Conservation (phyloP, 805 yeast genomes). For the Starmerella sp. region DNA sequence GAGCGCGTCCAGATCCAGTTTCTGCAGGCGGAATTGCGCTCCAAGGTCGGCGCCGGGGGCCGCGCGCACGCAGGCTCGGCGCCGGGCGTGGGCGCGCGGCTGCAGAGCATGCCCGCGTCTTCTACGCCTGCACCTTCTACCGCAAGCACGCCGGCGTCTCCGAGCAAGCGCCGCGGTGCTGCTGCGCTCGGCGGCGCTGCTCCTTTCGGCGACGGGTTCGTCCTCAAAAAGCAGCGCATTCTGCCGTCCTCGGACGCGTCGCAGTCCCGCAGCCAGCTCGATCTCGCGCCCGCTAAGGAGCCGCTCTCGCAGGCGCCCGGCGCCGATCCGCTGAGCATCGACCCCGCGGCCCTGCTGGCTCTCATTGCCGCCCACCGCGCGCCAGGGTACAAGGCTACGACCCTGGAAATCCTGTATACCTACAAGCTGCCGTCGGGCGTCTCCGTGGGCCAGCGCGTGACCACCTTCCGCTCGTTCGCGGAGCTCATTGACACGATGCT, state of each 20-base stretch:
- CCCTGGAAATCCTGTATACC: constrained; percentile 10
- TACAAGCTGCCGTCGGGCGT: neutral
- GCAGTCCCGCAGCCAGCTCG: neutral
- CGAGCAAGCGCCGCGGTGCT: constrained; percentile 3
- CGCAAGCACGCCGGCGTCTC: neutral
- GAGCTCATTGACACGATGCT: constrained; percentile 3
- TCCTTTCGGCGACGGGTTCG: constrained; percentile 27
- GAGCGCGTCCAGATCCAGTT: constrained; percentile 49
- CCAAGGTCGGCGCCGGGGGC: neutral
- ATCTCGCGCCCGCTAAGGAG: neutral
- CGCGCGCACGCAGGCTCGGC: neutral
- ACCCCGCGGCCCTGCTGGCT: neutral
- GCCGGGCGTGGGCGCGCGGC: neutral
- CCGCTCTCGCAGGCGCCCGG: neutral
- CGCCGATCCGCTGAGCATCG: neutral
- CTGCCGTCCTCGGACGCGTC: constrained; percentile 1
- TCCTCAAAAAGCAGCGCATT: constrained; percentile 15
- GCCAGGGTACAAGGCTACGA: constrained; percentile 7
- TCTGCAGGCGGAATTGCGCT: constrained; percentile 25
- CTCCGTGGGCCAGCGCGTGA: constrained; percentile 12
- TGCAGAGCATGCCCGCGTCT: too few species aligned
- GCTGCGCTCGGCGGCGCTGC: neutral
- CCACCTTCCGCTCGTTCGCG: neutral
- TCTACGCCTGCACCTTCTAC: neutral
- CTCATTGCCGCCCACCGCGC: constrained; percentile 12